Evolutionary conservation across 345 rosid genomes (phyloP).

Genomic region (Citrus sp.): DNA sequence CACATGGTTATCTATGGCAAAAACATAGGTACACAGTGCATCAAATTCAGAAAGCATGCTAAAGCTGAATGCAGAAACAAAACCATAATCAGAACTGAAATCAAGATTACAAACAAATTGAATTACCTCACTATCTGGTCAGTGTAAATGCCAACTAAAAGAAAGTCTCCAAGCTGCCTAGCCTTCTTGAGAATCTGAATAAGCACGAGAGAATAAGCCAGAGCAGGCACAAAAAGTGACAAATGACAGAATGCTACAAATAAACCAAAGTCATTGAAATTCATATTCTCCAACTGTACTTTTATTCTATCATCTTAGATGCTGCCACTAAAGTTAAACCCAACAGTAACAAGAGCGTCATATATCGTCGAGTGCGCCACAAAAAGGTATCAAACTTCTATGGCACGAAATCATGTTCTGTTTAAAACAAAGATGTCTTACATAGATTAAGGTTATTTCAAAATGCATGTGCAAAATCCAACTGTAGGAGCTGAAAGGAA

Average conservation of each 20-base stretch:
- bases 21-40: not conserved
- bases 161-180: constrained; percentile 90
- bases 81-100: constrained; percentile 4
- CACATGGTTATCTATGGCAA: not conserved
- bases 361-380: not conserved
- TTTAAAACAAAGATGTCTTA: not conserved
- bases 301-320: not conserved
- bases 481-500: not conserved
- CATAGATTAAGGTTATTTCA: not conserved
- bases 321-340: not conserved
- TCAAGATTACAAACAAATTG: not conserved
- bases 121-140: constrained; percentile 85
- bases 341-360: not conserved
- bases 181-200: constrained; percentile 81
- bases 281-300: not conserved
- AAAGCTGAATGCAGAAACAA: not conserved
- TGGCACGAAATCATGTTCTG: not conserved
- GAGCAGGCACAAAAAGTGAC: not conserved
- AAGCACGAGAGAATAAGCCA: not conserved
- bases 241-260: not conserved
- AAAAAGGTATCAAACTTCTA: not conserved
- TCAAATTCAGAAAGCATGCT: not conserved
- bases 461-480: not conserved
- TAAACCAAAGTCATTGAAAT: not conserved
- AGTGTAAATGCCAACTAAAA: constrained; percentile 82